Base-by-base conservation (phyloP, 73 alveolate species). In the Halteria grandinella region DNA sequence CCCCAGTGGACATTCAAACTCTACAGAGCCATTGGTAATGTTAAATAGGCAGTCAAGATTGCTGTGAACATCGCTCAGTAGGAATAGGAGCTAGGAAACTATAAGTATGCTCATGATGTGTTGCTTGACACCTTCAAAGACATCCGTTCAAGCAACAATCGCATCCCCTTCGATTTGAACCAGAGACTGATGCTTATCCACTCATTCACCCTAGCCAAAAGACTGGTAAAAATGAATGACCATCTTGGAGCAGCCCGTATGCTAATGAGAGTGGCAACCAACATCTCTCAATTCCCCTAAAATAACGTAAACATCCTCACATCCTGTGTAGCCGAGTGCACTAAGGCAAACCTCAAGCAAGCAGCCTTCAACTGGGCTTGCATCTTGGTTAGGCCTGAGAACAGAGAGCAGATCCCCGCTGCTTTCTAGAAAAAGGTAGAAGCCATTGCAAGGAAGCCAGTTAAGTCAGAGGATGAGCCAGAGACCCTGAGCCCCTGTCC, bases 261-360 rank as follows among this genome's bases (percentile, higher is more conserved):
- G 90, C 91, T 94, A 23, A 80, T 70, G 59, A 78, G 99, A 75
- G 99, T 97, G 0, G 95, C 97, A 43, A 92, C 94, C 69, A 97
- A 91, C 83, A 95, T 97, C 57, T 91, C 99, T 15, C 88, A 95
- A 91, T 98, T 98, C 88, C 99, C 99, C 23, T 89, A 92, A 24
- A 98, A 96, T 66, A 95, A 96, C 90, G 99, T 97, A 21, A 98
- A 97, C 77, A 98, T 98, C 41, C 86, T 98, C 79, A 98, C 99
- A 6, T 88, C 99, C 18, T 91, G 97, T n/a, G 99, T 98, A 20
- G 92, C 98, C 50, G 99, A 97, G 75, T 97, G 99, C 76, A 97
- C 91, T 48, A 95, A 97, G 58, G 99, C 99, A 17, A 95, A 95
- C 36, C 87, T 94, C 75, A 92, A 93, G 83, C 66, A 89, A 71